Evolutionary conservation across 169 alveolate genomes (phyloP).

Genomic region (Fabrea salina): DNA sequence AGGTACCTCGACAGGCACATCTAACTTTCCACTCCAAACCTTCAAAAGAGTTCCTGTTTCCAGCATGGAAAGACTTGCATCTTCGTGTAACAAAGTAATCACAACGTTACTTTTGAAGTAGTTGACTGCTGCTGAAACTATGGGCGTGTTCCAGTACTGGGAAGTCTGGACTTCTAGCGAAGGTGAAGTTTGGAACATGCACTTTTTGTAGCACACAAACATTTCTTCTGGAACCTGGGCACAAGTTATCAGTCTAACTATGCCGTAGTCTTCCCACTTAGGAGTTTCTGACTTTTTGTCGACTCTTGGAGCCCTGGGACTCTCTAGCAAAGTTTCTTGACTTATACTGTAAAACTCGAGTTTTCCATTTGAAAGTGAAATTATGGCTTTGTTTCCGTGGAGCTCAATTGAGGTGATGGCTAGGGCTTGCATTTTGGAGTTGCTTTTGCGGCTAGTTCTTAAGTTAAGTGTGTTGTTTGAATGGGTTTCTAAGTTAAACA

Average conservation of each 20-base stretch:
- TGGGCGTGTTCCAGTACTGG: constrained; percentile 1
- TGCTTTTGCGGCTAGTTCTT: neutral
- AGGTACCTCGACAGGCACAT: neutral
- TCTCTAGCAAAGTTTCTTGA: neutral
- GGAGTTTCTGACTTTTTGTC: constrained; percentile 12
- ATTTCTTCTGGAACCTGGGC: neutral
- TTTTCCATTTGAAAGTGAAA: neutral
- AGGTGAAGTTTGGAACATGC: neutral
- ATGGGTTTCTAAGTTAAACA: neutral
- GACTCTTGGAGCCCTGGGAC: neutral
- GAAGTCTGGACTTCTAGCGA: neutral
- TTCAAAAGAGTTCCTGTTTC: neutral
- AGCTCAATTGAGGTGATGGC: neutral
- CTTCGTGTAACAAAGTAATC: neutral
- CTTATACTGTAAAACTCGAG: neutral
- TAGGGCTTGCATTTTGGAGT: neutral
- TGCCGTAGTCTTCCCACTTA: neutral
- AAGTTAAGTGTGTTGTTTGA: neutral
- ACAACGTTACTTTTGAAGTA: constrained; percentile 10
- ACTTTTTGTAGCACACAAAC: neutral
- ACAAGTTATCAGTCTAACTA: neutral
- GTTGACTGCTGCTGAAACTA: neutral
- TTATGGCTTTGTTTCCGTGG: neutral
- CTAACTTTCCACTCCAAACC: neutral
- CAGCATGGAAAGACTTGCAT: neutral